A percentile compares a stretch with the other conserved stretches of the same genome.
Evolutionary conservation across 345 rosid species (phyloP).

Genomic region (Viola odorata): DNA sequence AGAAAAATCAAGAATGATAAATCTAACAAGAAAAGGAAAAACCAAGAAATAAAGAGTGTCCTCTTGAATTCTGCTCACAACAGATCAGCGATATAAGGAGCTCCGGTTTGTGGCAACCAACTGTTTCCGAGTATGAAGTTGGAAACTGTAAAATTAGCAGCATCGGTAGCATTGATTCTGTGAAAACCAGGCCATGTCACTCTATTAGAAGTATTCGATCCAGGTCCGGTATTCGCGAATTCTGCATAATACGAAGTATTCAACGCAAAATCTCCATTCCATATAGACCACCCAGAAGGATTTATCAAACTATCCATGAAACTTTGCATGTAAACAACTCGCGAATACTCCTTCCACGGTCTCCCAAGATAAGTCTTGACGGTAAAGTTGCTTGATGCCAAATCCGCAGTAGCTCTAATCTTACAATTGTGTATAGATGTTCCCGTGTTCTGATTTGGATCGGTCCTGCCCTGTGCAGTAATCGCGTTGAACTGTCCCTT

Average conservation of each 20-base stretch:
- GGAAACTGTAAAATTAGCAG: conserved; percentile 56
- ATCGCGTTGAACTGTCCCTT: conserved; percentile 71
- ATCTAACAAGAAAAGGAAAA: no score
- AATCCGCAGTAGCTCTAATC: conserved; percentile 56
- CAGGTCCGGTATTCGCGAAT: conserved; percentile 57
- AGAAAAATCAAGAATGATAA: neutral
- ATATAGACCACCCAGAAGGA: conserved; percentile 65
- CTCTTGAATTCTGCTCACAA: conserved; percentile 2
- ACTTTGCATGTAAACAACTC: conserved; percentile 54
- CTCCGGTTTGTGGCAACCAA: conserved; percentile 61
- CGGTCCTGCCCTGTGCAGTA: conserved; percentile 77
- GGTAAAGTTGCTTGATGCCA: conserved; percentile 38
- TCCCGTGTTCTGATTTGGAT: conserved; percentile 81
- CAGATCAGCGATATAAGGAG: conserved; percentile 42
- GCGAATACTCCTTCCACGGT: conserved; percentile 86
- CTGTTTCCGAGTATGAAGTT: conserved; percentile 54
- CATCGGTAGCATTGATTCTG: conserved; percentile 48
- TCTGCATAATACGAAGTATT: conserved; percentile 69
- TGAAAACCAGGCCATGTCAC: conserved; percentile 71
- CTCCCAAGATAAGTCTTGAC: conserved; percentile 64
- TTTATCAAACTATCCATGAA: conserved; percentile 45
- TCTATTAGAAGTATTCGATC: conserved; percentile 47
- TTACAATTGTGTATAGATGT: conserved; percentile 63
- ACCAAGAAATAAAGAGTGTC: no score
- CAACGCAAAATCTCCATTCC: conserved; percentile 61